A percentile compares a stretch with the other conserved stretches of the same genome.
phyloP scores from a whole-genome alignment of 208 protist genomes.

The Acanthamoeba lenticulata region DNA sequence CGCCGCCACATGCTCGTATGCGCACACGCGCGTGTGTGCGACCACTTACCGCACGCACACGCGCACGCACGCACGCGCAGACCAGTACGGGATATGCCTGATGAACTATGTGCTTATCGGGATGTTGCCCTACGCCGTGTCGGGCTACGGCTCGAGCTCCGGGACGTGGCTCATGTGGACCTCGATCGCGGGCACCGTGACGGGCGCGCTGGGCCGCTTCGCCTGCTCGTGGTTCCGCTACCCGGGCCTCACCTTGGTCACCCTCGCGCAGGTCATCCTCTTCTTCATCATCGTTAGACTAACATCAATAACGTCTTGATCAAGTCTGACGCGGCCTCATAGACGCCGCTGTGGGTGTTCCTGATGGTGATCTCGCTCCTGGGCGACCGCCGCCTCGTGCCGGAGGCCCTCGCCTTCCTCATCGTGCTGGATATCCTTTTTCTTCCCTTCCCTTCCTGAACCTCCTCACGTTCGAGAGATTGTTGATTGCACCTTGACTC shows the following conservation, averaged over 20 bases:
- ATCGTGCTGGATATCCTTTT: constrained; percentile 42
- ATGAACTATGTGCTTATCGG: constrained; percentile 38
- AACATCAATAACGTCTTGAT: neutral
- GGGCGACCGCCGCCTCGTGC: neutral
- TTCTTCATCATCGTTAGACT: neutral
- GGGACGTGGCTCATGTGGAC: constrained; percentile 49
- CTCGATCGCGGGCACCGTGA: neutral
- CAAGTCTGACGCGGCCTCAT: neutral
- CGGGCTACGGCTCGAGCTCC: constrained; percentile 13
- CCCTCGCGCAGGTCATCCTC: neutral
- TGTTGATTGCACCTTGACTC: neutral
- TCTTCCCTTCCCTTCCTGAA: neutral
- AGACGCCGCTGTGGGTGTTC: constrained; percentile 40
- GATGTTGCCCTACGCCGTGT: neutral
- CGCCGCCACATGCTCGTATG: neutral
- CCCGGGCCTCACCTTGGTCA: neutral
- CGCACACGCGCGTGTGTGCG: neutral
- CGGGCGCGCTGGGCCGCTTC: neutral
- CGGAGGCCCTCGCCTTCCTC: constrained; percentile 5
- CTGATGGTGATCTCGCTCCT: constrained; percentile 9
- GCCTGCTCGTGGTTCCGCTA: neutral
- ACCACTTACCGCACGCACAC: neutral
- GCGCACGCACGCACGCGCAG: neutral
- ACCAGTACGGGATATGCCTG: constrained; percentile 36
- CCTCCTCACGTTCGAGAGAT: no score